Conservation (phyloP, 768 basidiomycete genomes). For the Pluteus cervinus region DNA sequence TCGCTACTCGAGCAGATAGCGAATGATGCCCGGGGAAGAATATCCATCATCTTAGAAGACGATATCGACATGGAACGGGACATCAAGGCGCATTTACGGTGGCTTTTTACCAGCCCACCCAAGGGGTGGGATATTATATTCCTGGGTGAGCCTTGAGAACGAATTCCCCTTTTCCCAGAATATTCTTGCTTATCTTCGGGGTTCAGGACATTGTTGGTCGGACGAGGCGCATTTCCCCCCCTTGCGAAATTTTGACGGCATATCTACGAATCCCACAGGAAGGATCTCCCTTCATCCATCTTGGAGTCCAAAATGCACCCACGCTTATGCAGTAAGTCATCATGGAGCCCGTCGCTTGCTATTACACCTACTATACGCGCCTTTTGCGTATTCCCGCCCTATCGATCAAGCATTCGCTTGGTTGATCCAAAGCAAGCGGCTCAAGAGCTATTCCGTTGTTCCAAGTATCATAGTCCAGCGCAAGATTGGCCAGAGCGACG, state of each 20-base stretch:
- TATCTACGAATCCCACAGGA: conserved; percentile 7
- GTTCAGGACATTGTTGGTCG: conserved; percentile 74
- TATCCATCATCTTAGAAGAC: conserved; percentile 62
- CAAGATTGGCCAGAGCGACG: conserved; percentile 53
- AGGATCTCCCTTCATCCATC: conserved; percentile 45
- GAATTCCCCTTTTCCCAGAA: background rate
- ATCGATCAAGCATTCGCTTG: conserved; percentile 71
- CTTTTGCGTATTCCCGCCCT: conserved; percentile 73
- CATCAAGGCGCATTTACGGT: conserved; percentile 31
- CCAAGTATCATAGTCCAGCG: conserved; percentile 65
- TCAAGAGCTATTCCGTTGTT: conserved; percentile 59
- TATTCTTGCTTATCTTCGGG: conserved; percentile 4
- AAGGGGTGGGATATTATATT: conserved; percentile 68
- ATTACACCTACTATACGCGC: conserved; percentile 50
- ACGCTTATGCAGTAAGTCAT: conserved; percentile 61
- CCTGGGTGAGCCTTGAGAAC: conserved; percentile 44
- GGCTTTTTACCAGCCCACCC: conserved; percentile 52
- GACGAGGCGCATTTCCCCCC: conserved; percentile 49
- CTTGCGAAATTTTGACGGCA: conserved; percentile 12
- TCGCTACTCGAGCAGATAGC: conserved; percentile 41
- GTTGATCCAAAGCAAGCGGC: conserved; percentile 49
- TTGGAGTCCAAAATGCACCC: conserved; percentile 60
- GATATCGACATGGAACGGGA: conserved; percentile 76
- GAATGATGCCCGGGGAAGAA: conserved; percentile 19
- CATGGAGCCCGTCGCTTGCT: conserved; percentile 57